Evolutionary conservation across 2,329 filamentous ascomycete species (phyloP).

Genomic region (Coniella lustricola): DNA sequence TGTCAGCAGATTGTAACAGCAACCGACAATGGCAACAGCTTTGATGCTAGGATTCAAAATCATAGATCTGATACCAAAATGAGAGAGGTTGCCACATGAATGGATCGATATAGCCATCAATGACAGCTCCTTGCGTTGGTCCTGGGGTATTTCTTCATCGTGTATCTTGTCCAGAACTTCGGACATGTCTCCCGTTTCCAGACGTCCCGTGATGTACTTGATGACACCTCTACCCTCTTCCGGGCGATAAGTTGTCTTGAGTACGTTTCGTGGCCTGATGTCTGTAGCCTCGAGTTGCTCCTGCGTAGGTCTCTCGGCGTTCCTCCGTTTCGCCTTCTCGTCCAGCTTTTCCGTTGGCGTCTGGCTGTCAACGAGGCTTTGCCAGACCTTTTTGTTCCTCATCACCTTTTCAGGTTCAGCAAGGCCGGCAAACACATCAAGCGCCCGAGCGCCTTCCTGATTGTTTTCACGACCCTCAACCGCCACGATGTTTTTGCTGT

Average conservation of each 20-base stretch:
- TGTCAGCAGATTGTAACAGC: slow-evolving; percentile 95
- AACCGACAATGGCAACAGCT: slow-evolving; percentile 92
- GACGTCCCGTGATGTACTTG: slow-evolving; percentile 68
- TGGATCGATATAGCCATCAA: slow-evolving; percentile 93
- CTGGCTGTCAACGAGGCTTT: slow-evolving; percentile 40
- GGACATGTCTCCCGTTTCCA: slow-evolving; percentile 66
- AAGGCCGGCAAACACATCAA: slow-evolving; percentile 77
- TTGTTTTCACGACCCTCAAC: slow-evolving; percentile 85
- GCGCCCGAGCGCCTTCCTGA: slow-evolving; percentile 73
- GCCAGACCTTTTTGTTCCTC: slow-evolving; percentile 77
- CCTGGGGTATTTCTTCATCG: slow-evolving; percentile 28
- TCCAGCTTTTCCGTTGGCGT: slow-evolving; percentile 35
- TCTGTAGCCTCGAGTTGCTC: slow-evolving; percentile 32
- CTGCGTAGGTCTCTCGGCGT: slow-evolving; percentile 24
- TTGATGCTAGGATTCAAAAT: slow-evolving; percentile 75
- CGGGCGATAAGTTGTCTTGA: slow-evolving; percentile 45
- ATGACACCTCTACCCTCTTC: slow-evolving; percentile 62
- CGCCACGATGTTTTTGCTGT: slow-evolving; percentile 80
- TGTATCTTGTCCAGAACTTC: slow-evolving; percentile 59
- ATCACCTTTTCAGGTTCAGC: slow-evolving; percentile 65
- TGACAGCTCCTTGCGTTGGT: slow-evolving; percentile 32
- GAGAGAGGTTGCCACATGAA: slow-evolving; percentile 94
- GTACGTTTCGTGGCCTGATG: slow-evolving; percentile 43
- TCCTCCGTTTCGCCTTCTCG: slow-evolving; percentile 31
- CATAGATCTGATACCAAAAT: slow-evolving; percentile 84